Conservation (phyloP, 2,329 filamentous ascomycete genomes). For the Monosporascus sp. region DNA sequence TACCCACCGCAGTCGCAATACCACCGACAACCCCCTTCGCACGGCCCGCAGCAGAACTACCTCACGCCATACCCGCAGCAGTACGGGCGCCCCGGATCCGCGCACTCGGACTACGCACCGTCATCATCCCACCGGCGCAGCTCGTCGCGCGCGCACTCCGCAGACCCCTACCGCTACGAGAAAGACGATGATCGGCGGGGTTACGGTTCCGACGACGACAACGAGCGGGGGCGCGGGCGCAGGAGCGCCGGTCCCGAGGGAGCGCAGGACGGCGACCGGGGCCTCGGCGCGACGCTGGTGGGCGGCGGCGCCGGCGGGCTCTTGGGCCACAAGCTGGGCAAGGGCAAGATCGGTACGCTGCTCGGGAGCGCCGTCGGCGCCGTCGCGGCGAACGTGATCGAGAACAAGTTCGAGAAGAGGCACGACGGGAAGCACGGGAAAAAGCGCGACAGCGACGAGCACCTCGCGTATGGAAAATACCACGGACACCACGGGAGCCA, state of each 20-base stretch:
- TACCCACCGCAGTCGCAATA: conserved; percentile 16
- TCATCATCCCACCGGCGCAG: conserved; percentile 4
- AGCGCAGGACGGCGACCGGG: conserved; percentile 43
- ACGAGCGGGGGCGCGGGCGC: neutral
- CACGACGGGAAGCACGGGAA: conserved; percentile 24
- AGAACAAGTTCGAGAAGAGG: conserved; percentile 36
- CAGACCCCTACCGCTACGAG: conserved; percentile 18
- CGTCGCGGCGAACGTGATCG: conserved; percentile 49
- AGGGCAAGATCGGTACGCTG: conserved; percentile 48
- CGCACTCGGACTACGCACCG: conserved; percentile 19
- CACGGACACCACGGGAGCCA: conserved; percentile 5
- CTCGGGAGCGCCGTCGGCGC: conserved; percentile 50
- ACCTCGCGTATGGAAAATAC: conserved; percentile 8
- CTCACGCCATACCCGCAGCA: conserved; percentile 20
- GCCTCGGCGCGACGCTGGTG: conserved; percentile 48
- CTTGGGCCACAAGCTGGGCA: conserved; percentile 49
- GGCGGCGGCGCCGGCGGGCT: conserved; percentile 51
- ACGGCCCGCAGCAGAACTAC: conserved; percentile 6
- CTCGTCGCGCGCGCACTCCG: conserved; percentile 21
- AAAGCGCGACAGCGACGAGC: conserved; percentile 7
- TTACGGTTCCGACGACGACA: neutral
- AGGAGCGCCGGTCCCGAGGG: conserved; percentile 2
- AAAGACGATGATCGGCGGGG: conserved; percentile 4
- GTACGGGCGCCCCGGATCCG: conserved; percentile 22
- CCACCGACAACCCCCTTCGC: conserved; percentile 8